Percentiles rank a stretch among this genome's conserved stretches.
phyloP scores from a whole-genome alignment of 202 grass and related monocot genomes.

The Dendrocalamus latiflorus region DNA sequence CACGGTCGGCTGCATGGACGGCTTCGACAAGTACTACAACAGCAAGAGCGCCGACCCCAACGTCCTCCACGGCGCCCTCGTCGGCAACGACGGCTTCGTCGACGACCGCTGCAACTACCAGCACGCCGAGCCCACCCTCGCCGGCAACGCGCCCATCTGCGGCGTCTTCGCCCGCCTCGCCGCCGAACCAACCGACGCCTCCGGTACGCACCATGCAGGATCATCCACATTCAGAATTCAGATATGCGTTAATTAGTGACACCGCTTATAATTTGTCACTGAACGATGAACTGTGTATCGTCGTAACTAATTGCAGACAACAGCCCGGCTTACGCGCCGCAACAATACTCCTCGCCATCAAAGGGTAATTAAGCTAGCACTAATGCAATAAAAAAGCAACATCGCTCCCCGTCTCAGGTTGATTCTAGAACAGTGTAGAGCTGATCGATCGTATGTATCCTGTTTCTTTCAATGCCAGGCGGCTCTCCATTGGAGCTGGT shows the following conservation, averaged over 20 bases:
- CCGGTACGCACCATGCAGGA: background rate
- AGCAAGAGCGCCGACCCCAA: constrained; percentile 60
- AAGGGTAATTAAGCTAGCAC: background rate
- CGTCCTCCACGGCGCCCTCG: constrained; percentile 62
- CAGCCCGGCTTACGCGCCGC: no score
- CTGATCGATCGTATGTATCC: background rate
- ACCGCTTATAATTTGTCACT: no score
- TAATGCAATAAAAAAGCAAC: no score
- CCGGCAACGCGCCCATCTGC: constrained; percentile 56
- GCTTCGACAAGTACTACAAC: constrained; percentile 72
- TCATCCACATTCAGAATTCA: background rate
- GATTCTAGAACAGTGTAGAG: background rate
- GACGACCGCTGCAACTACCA: constrained; percentile 74
- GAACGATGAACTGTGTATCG: no score
- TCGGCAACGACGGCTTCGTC: constrained; percentile 50
- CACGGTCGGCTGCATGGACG: constrained; percentile 57
- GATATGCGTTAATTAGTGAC: background rate
- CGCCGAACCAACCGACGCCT: background rate
- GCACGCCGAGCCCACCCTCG: constrained; percentile 64
- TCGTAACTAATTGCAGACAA: no score
- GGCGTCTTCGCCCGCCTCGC: constrained; percentile 67
- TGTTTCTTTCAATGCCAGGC: background rate
- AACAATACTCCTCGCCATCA: no score
- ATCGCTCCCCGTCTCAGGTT: background rate
- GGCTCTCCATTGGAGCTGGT: constrained; percentile 54